Conservation (phyloP, 140 eudicot species). For the Flaveria floridana region DNA sequence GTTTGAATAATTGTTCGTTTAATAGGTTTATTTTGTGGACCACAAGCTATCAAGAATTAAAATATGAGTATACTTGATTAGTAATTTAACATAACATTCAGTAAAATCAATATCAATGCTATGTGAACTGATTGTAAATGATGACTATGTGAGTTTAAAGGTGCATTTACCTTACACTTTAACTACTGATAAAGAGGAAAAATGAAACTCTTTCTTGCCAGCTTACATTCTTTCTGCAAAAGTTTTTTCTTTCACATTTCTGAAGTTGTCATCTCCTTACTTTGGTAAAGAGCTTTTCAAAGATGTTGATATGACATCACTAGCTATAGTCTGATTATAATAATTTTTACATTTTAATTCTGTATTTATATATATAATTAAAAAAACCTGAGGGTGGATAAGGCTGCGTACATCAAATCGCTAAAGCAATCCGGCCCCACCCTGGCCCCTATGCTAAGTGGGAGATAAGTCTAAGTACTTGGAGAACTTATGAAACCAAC, state of each 20-base stretch:
- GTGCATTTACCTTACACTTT: conserved; percentile 18
- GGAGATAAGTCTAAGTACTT: not conserved
- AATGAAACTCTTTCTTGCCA: conserved; percentile 23
- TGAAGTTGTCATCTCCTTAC: conserved; percentile 28
- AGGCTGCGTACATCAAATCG: too few species aligned
- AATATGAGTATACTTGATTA: not conserved
- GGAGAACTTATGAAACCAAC: not conserved
- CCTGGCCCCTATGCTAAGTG: too few species aligned
- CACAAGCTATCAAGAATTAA: not conserved
- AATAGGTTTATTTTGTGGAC: conserved; percentile 7
- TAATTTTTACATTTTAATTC: not conserved
- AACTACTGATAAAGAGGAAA: conserved; percentile 22
- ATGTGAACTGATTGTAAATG: conserved; percentile 2
- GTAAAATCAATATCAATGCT: not conserved
- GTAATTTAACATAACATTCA: not conserved
- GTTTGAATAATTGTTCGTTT: not conserved
- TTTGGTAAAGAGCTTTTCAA: conserved; percentile 17
- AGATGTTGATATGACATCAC: conserved; percentile 34
- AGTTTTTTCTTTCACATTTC: conserved; percentile 30
- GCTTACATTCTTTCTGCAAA: conserved; percentile 40
- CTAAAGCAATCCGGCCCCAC: too few species aligned
- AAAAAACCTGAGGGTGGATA: not conserved
- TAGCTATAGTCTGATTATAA: not conserved
- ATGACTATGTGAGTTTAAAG: conserved; percentile 10
- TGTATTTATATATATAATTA: not conserved